Evolutionary conservation across 495 filamentous ascomycete species (phyloP), one percentile per base, ranked within the genome.

Genomic region (Lasiosphaeriaceae sp.): DNA sequence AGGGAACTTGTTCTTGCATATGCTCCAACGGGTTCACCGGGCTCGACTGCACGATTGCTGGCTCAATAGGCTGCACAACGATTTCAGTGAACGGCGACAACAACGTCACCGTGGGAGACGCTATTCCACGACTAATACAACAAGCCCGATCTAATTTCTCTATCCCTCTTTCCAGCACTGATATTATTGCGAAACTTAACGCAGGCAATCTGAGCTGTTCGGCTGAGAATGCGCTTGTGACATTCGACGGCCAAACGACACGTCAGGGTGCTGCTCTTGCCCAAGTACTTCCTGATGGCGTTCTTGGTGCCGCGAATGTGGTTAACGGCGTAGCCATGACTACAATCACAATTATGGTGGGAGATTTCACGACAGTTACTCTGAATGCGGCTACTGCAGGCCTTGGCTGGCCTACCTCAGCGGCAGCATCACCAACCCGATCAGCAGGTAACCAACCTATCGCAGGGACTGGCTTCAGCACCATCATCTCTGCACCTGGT

Each of bases 21-120:
- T 98, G 94, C 64, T 79, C 84, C 6, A 90, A 91, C 60, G 91
- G 92, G 0, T 97, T 89, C 66, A 90, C 86, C 0, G 94, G 94
- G n/a, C 72, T 75, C 3, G 79, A 80, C 24, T 98, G 94, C 74
- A 87, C 78, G 11, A 71, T 70, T 29, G 53, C 74, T 11, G 79
- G 78, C 20, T 79, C 85, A 20, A 78, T 77, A 17, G 89, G 86
- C 57, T 98, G 94, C 67, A 84, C 87, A 14, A 89, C 84, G 1
- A 83, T 83, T 8, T 69, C 82, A 34, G 71, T 95, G 35, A 64
- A 73, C n/a, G 74, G 76, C 17, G 73, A 72, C 35, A 67, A 65
- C 17, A 86, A 90, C 58, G 90, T 88, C 34, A 97, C 90, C 3
- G 75, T 96, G 57, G 94, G 94, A 44, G 80, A 80, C 59, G 82